These are phyloP conservation scores for Podaxis sp. DNA, from an alignment of 768 basidiomycete genomes.

Conservation along the genomic window DNA sequence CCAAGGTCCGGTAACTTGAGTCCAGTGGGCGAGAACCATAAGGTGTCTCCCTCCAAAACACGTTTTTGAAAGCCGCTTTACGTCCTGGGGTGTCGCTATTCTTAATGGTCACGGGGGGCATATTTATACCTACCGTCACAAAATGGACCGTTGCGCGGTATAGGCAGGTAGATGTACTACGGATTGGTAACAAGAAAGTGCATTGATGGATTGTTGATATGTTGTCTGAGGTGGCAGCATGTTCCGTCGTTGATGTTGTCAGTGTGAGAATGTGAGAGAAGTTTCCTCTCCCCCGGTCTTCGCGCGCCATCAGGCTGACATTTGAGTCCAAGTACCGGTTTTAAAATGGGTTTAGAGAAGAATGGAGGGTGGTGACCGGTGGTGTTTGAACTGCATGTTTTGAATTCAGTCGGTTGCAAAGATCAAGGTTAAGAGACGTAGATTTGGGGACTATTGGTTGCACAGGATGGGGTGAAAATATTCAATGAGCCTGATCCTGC, in stretches of 20 bases:
- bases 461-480: no score
- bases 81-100: slow-evolving; percentile 1
- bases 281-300: slow-evolving; percentile 9
- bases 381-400: no score
- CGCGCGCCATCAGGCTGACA: neutral
- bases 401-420: no score
- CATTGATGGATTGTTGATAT: neutral
- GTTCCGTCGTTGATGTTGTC: slow-evolving; percentile 2
- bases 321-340: neutral
- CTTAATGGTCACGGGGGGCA: neutral
- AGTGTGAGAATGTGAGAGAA: neutral
- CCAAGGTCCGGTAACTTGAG: slow-evolving; percentile 11
- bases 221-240: neutral
- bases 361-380: neutral
- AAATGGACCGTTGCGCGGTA: neutral
- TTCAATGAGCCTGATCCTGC: no score
- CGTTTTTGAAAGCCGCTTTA: slow-evolving; percentile 3
- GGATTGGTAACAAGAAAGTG: neutral
- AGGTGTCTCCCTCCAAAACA: neutral
- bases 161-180: neutral
- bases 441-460: neutral
- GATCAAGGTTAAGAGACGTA: neutral
- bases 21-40: neutral
- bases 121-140: neutral
- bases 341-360: neutral